phyloP scores from a whole-genome alignment of 805 yeast genomes.

The Wickerhamomyces sydowiorum region DNA sequence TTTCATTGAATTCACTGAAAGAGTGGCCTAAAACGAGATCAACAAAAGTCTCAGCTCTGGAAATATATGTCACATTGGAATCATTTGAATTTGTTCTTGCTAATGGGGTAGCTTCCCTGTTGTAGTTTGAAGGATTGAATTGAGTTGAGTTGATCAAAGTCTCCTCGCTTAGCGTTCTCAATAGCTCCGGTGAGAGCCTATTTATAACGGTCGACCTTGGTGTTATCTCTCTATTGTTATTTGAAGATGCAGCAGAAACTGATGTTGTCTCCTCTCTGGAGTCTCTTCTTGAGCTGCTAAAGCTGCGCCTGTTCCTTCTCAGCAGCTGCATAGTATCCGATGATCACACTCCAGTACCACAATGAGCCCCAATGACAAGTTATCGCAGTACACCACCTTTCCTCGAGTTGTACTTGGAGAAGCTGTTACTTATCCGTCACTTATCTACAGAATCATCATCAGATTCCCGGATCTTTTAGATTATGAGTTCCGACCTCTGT shows the following conservation, averaged over 20 bases:
- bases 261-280: neutral
- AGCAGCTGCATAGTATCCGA: neutral
- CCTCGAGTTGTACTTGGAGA: too few relatives aligned
- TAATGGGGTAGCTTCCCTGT: neutral
- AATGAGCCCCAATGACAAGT: too few relatives aligned
- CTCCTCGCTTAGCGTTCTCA: neutral
- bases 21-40: slow-evolving; percentile 19
- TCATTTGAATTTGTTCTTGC: neutral
- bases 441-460: neutral
- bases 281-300: neutral
- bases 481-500: neutral
- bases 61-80: neutral
- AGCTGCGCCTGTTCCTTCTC: neutral
- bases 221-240: neutral
- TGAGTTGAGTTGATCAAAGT: neutral
- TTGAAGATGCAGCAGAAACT: neutral
- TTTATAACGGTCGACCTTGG: too few relatives aligned
- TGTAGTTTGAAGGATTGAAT: neutral
- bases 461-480: neutral
- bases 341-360: too few relatives aligned
- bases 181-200: neutral
- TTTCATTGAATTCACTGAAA: slow-evolving; percentile 16
- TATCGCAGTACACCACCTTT: too few relatives aligned
- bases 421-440: neutral
- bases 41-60: slow-evolving; percentile 16